Evolutionary conservation across 2,329 filamentous ascomycete genomes (phyloP), one percentile per base, ranked within the genome.

Genomic region (Malbranchea cinnamomea): DNA sequence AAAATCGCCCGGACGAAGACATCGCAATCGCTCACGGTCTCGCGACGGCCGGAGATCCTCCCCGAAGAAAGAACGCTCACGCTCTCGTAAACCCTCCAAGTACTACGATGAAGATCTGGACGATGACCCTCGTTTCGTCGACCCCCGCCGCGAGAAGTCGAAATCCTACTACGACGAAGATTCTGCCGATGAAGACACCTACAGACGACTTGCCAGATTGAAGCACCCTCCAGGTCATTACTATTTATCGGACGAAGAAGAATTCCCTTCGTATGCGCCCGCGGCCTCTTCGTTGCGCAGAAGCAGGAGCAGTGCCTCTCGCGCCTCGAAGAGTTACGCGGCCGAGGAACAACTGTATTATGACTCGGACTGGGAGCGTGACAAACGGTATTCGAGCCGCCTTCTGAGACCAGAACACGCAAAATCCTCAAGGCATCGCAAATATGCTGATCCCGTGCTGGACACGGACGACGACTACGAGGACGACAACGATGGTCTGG

Each of bases 401-500:
- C 17, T 18, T 3, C 30, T 25, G 15, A 32, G 34, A 8, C 19
- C 38, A 11, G 9, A 18, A 9, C 12, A 23, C 3, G 15, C 13
- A 8, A n/a, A n/a, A n/a, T n/a, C n/a, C n/a, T 19, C 33, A 23
- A 32, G 14, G 28, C 34, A 34, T 9, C 30, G 30, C 3, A 30
- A 37, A 3, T 41, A 41, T 22, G 34, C 38, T 7, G 37, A 40
- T 23, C 28, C 27, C 6, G 29, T 31, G 16, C 30, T 32, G 8
- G 35, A 35, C 12, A 30, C 26, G 4, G 35, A 37, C 6, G 33
- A 32, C 8, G 23, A 27, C 7, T 32, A 37, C 6, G 33, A 32
- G 5, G 23, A 27, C 7, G 35, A 39, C 10, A 48, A 56, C 26
- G 51, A 54, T 20, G 45, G 39, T 23, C 42, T 57, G n/a, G 53